A percentile compares a stretch with the other conserved stretches of the same genome.
These are phyloP conservation scores for Trichoderma parareesei DNA, from an alignment of 495 filamentous ascomycete genomes.

Conservation along the genomic window DNA sequence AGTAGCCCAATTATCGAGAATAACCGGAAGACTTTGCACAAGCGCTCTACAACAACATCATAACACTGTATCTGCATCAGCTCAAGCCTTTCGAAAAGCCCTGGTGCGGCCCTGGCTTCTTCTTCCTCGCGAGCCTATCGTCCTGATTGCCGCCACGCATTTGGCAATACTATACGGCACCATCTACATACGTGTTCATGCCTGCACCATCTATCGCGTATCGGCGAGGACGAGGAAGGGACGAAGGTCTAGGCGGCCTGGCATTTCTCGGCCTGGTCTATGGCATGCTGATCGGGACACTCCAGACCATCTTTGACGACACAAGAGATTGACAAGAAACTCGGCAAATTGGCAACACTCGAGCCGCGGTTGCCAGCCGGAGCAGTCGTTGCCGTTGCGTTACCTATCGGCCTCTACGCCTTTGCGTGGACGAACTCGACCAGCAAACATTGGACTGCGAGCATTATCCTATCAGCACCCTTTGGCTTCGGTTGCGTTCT, in stretches of 20 bases:
- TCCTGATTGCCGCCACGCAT: slow-evolving; percentile 59
- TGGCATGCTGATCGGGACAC: slow-evolving; percentile 52
- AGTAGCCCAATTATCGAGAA: slow-evolving; percentile 50
- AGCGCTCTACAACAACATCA: slow-evolving; percentile 35
- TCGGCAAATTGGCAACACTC: slow-evolving; percentile 50
- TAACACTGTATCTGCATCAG: slow-evolving; percentile 22
- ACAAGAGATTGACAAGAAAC: slow-evolving; percentile 35
- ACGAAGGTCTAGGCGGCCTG: slow-evolving; percentile 55
- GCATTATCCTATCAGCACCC: slow-evolving; percentile 55
- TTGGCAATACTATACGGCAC: slow-evolving; percentile 62
- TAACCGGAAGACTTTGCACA: slow-evolving; percentile 49
- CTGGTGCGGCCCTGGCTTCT: slow-evolving; percentile 60
- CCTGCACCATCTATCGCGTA: slow-evolving; percentile 72
- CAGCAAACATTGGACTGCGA: slow-evolving; percentile 57
- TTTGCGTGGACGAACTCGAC: slow-evolving; percentile 65
- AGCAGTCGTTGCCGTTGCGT: slow-evolving; percentile 56
- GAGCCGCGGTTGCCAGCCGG: slow-evolving; percentile 67
- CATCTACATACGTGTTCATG: slow-evolving; percentile 63
- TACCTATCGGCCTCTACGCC: slow-evolving; percentile 62
- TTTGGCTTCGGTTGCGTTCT: slow-evolving; percentile 71
- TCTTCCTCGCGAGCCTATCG: slow-evolving; percentile 69
- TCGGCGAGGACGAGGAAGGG: slow-evolving; percentile 52
- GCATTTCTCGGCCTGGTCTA: slow-evolving; percentile 64
- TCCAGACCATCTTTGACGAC: slow-evolving; percentile 57
- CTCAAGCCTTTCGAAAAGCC: slow-evolving; percentile 31